Evolutionary conservation across 176 grass and related monocot genomes (phyloP).

Genomic region (Rhynchospora pubera): DNA sequence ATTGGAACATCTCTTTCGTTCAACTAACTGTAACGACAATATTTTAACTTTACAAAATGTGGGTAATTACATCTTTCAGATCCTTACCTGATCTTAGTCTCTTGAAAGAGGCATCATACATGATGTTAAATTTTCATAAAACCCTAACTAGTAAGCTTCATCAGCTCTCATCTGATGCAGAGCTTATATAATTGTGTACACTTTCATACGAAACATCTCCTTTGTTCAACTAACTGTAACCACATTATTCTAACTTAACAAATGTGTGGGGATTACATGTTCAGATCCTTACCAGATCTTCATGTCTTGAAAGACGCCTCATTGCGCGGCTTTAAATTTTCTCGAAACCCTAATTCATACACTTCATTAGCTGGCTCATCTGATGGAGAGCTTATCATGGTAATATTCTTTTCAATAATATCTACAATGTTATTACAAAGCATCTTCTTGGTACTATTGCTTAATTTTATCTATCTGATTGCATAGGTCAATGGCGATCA

Average conservation of each 20-base stretch:
- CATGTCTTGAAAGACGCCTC: constrained; percentile 64
- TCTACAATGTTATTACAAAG: neutral
- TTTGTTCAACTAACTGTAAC: neutral
- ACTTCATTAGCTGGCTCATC: constrained; percentile 55
- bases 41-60: neutral
- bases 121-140: constrained; percentile 52
- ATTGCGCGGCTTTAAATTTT: constrained; percentile 55
- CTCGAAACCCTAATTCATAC: constrained; percentile 33
- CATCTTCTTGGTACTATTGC: neutral
- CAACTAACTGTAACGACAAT: neutral
- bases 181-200: constrained; percentile 11
- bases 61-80: constrained; percentile 49
- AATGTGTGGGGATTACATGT: constrained; percentile 30
- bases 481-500: constrained; percentile 71
- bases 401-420: constrained; percentile 19
- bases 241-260: neutral
- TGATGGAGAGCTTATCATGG: constrained; percentile 79
- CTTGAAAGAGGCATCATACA: constrained; percentile 55
- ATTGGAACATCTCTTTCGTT: neutral
- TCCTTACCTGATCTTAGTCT: constrained; percentile 78
- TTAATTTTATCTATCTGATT: constrained; percentile 23
- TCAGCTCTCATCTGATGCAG: constrained; percentile 70
- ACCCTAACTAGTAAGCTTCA: constrained; percentile 31
- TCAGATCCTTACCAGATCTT: constrained; percentile 84
- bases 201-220: neutral